Evolutionary conservation across 202 grass and related monocot genomes (phyloP).

Genomic region (Setaria viridis): DNA sequence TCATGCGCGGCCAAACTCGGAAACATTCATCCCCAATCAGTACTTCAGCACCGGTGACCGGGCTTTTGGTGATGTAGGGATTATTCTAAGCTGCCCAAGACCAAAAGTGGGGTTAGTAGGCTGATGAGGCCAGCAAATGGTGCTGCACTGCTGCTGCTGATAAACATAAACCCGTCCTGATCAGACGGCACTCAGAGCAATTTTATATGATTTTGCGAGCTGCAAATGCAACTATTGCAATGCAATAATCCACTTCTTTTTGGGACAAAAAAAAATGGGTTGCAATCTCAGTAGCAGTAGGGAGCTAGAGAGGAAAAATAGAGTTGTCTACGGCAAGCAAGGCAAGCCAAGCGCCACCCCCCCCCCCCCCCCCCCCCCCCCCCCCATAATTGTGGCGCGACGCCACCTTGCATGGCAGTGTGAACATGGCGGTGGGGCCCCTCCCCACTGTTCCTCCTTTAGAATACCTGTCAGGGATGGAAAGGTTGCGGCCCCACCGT

Average conservation of each 20-base stretch:
- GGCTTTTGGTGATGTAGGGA: constrained; percentile 33
- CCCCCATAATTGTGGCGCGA: constrained; percentile 62
- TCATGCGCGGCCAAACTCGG: constrained; percentile 29
- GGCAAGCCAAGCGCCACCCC: neutral
- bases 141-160: neutral
- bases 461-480: constrained; percentile 49
- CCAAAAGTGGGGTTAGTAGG: constrained; percentile 30
- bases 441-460: constrained; percentile 33
- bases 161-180: constrained; percentile 20
- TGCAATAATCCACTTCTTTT: neutral
- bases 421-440: constrained; percentile 43
- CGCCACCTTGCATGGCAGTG: constrained; percentile 23
- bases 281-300: neutral
- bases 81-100: constrained; percentile 39
- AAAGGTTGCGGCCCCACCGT: constrained; percentile 50
- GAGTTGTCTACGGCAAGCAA: neutral
- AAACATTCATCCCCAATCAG: constrained; percentile 15
- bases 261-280: neutral
- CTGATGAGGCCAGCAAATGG: neutral
- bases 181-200: constrained; percentile 22
- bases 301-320: no score
- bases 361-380: neutral
- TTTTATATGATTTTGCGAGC: neutral
- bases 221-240: neutral
- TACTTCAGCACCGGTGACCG: neutral